phyloP scores from a whole-genome alignment of 2,329 filamentous ascomycete species.

The Aspergillus melleus region DNA sequence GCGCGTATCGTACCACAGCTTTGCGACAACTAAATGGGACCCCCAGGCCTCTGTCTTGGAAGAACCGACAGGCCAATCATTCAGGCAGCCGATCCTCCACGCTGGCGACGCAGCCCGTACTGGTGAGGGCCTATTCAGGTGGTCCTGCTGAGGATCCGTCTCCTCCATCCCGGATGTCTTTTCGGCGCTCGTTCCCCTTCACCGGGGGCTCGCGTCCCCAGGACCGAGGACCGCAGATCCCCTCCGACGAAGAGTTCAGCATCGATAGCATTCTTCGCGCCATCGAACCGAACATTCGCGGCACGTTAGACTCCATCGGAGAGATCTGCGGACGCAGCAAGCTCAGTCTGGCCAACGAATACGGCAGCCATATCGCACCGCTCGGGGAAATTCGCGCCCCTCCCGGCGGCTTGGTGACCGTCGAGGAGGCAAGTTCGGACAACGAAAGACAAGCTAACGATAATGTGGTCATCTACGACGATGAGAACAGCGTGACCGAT shows the following conservation, averaged over 20 bases:
- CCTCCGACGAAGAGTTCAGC: constrained; percentile 54
- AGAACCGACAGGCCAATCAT: constrained; percentile 24
- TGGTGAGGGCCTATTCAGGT: constrained; percentile 45
- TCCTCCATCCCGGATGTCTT: constrained; percentile 31
- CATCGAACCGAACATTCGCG: constrained; percentile 59
- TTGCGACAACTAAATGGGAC: constrained; percentile 35
- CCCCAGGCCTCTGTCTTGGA: constrained; percentile 26
- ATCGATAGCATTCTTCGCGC: constrained; percentile 57
- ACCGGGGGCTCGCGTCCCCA: constrained; percentile 22
- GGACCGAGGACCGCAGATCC: constrained; percentile 36
- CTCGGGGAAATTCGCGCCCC: constrained; percentile 56
- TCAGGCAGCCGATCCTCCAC: constrained; percentile 27
- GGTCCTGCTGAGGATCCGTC: constrained; percentile 32
- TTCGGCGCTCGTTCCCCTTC: constrained; percentile 33
- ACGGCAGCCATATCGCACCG: constrained; percentile 62
- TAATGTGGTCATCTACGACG: constrained; percentile 38
- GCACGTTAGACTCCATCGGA: constrained; percentile 61
- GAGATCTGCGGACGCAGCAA: constrained; percentile 63
- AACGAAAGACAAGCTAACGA: constrained; percentile 38
- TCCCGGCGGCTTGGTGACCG: constrained; percentile 37
- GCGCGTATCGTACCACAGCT: constrained; percentile 31
- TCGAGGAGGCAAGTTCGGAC: constrained; percentile 45
- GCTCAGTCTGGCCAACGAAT: constrained; percentile 62
- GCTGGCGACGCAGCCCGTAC: constrained; percentile 43
- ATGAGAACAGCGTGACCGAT: constrained; percentile 40